phyloP scores from a whole-genome alignment of 306 rosid genomes.

The Corylus heterophylla region DNA sequence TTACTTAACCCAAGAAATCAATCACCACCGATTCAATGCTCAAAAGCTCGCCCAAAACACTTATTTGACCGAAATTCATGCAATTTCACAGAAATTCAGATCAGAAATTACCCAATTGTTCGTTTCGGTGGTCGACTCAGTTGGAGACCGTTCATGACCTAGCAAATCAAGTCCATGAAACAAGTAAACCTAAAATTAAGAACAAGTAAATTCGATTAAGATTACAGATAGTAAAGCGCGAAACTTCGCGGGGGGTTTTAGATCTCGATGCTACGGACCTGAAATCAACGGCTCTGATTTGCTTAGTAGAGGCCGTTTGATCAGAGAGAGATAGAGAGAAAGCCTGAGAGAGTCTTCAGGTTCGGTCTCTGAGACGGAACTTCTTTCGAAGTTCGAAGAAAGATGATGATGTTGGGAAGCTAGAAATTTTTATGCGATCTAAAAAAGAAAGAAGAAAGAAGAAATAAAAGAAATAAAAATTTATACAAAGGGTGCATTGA shows the following conservation, averaged over 20 bases:
- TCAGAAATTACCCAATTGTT: conserved; percentile 1
- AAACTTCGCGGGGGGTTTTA: not conserved
- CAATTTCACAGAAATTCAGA: conserved; percentile 8
- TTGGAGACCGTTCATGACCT: conserved; percentile 11
- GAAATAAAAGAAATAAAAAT: not conserved
- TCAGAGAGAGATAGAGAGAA: not conserved
- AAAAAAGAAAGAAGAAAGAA: too few species aligned
- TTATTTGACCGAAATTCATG: not conserved
- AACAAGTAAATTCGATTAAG: not conserved
- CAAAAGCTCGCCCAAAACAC: not conserved
- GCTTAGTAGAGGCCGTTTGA: not conserved
- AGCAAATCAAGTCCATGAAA: conserved; percentile 6
- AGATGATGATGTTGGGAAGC: not conserved
- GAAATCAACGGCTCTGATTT: not conserved
- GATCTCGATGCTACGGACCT: not conserved
- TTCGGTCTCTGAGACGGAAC: not conserved
- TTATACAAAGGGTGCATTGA: not conserved
- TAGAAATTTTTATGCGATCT: not conserved
- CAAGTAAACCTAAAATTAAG: not conserved
- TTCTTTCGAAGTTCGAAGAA: not conserved
- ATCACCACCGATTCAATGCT: not conserved
- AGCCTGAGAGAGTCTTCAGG: not conserved
- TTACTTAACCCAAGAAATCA: not conserved
- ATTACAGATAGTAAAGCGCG: not conserved
- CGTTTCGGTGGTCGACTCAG: not conserved